Percentiles rank a stretch among this genome's conserved stretches.
Evolutionary conservation across 208 protist genomes (phyloP).

Genomic region (Leishmania braziliensis): DNA sequence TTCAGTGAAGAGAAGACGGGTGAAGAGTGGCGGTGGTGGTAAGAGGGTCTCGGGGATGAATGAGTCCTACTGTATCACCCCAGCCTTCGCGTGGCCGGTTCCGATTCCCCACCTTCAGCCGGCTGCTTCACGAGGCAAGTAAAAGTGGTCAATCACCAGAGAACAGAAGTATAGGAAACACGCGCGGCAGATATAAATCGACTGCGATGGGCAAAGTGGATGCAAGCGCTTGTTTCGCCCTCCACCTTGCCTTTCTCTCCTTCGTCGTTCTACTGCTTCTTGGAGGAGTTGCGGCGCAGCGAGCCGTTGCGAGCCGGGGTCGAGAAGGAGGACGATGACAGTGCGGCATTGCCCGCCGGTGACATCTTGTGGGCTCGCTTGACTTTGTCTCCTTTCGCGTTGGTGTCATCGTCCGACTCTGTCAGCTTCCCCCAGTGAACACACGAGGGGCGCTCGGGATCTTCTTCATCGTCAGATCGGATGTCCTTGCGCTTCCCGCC

Average conservation of each 20-base stretch:
- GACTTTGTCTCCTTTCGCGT: not conserved
- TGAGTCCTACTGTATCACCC: not conserved
- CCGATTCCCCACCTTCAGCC: not conserved
- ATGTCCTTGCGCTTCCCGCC: slow-evolving; percentile 56
- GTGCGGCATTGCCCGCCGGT: not conserved
- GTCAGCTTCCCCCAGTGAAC: slow-evolving; percentile 16
- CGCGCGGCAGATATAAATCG: not conserved
- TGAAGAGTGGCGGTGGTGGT: not conserved
- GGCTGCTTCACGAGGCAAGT: not conserved
- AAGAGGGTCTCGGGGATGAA: not conserved
- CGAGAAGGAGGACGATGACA: not conserved
- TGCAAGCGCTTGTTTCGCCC: not conserved
- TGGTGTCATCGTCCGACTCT: slow-evolving; percentile 14
- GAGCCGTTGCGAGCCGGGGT: not conserved
- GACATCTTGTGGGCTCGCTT: not conserved
- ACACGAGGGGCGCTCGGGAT: slow-evolving; percentile 25
- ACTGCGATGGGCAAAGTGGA: not conserved
- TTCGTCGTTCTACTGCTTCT: slow-evolving; percentile 4
- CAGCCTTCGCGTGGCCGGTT: not conserved
- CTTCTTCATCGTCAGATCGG: slow-evolving; percentile 55
- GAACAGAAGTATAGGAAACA: not conserved
- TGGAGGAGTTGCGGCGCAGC: slow-evolving; percentile 4
- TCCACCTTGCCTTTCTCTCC: no score
- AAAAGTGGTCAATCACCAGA: not conserved
- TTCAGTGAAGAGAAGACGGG: not conserved